Base-by-base conservation (phyloP, 768 basidiomycete species). In the Vishniacozyma victoriae region DNA sequence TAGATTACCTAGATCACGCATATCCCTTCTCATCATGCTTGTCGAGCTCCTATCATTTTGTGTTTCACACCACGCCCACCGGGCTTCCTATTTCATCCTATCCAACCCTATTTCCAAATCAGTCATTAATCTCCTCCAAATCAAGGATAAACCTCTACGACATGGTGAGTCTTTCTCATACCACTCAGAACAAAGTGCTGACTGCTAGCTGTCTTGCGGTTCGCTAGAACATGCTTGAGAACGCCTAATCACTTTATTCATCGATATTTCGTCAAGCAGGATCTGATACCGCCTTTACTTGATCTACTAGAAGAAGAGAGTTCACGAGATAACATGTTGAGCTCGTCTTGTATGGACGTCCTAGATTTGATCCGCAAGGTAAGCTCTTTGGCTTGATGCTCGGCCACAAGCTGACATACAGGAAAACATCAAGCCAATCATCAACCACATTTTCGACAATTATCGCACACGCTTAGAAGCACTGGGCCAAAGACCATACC, bases 281-380 rank as follows among this genome's bases (percentile, higher is more conserved):
- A 92, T 63, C 75, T 91, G 22, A 74, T 96, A 56, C 79, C 81
- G 56, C 86, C 90, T 2, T 81, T 96, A 46, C 75, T 96, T 48
- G 84, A 88, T 52, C 75, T 95, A 51, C 84, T 88, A n/a, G 65
- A 84, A 23, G 79, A 80, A 52, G 92, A 95, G 72, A 85, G 86
- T 26, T 76, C 78, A 44, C 78, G 87, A 49, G 95, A 99, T 71
- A 99, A 92, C 73, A 78, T 99, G 52, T 76, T 99, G 46, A 87
- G 85, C 60, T 91, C 90, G 61, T 88, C 91, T 31, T 96, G 90
- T 76, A 85, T 95, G 70, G 95, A 97, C 70, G 86, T 87, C 55
- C 91, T 97, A 62, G 95, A 99, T 60, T 79, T 81, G 58, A 86
- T 97, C 72, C 83, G 90, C 46, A 79, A 82, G 75, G 91, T 92